Evolutionary conservation across 768 basidiomycete species (phyloP), one percentile per base, ranked within the genome.

Genomic region (Gloeophyllum trabeum): DNA sequence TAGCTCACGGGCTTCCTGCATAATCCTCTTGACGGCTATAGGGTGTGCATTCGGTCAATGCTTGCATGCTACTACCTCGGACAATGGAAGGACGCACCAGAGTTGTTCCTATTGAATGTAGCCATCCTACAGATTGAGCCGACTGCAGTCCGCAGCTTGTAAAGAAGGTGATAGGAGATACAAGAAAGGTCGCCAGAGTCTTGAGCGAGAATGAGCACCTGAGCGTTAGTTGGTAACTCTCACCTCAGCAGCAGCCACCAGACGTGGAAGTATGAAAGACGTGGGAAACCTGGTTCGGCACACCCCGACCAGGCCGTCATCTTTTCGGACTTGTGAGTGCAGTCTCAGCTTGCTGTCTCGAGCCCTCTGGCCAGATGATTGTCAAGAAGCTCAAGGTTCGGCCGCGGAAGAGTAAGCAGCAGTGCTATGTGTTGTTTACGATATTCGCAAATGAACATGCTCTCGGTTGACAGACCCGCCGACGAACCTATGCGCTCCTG

Each of bases 1-100:
- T 12, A 97, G 75, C 55, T 98, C 93, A 46, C 77, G 69, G 3
- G 92, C 92, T 61, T 98, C 94, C 59, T 91, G 90, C 81, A 98
- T 85, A 51, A 98, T 96, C 25, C 94, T 80, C 65, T 97, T 97
- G 41, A 96, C 88, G 42, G 91, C 92, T 86, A 49, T 10, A 30
- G 7, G 40, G 37, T 28, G 36, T 23, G 37, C 45, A 40, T 42
- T n/a, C 25, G 14, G 49, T 47, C 39, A 44, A 43, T 25, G 25
- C 19, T 23, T 14, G 38, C 22, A 23, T n/a, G 34, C 36, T 24
- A 34, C 38, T 38, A 18, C 19, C 24, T 7, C n/a, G 22, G 42
- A n/a, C 6, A 34, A 21, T n/a, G 2, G 3, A 5, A 21, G 14
- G 34, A 2, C 21, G 35, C 25, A 87, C 88, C 88, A 25, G 89